Conservation (phyloP, 2,329 filamentous ascomycete genomes). For the Arthrobotrys musiformis region DNA sequence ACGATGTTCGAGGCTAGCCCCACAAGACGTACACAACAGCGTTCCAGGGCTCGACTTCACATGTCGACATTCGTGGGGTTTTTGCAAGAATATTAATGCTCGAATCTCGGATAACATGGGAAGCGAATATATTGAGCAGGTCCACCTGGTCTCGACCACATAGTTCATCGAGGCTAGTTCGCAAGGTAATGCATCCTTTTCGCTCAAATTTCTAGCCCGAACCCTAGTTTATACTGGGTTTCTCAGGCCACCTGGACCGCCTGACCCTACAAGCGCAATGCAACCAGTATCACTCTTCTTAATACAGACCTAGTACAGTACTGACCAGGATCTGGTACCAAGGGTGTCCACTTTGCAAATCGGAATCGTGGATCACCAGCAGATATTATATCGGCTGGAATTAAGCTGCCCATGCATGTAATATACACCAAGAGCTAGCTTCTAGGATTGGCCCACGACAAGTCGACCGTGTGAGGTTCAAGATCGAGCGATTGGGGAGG, state of each 20-base stretch:
- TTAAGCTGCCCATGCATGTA: background rate
- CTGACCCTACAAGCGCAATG: background rate
- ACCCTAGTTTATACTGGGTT: conserved; percentile 7
- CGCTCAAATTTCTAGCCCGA: background rate
- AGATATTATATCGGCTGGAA: background rate
- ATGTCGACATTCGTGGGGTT: conserved; percentile 4
- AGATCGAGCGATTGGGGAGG: background rate
- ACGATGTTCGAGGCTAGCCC: conserved; percentile 10
- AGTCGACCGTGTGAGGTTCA: background rate
- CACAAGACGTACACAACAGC: no score
- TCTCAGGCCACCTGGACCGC: conserved; percentile 23
- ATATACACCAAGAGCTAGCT: background rate
- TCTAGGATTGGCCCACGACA: background rate
- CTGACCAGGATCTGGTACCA: background rate
- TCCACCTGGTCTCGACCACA: conserved; percentile 6
- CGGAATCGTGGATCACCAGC: background rate
- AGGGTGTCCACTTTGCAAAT: background rate
- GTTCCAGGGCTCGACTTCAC: background rate
- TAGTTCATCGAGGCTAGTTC: no score
- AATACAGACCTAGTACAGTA: background rate
- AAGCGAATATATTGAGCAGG: conserved; percentile 8
- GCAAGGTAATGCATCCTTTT: background rate
- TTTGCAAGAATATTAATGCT: background rate
- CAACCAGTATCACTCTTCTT: background rate
- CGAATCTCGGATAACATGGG: background rate